Evolutionary conservation across 2,329 filamentous ascomycete species (phyloP).

Genomic region (Ophiostoma sp.): DNA sequence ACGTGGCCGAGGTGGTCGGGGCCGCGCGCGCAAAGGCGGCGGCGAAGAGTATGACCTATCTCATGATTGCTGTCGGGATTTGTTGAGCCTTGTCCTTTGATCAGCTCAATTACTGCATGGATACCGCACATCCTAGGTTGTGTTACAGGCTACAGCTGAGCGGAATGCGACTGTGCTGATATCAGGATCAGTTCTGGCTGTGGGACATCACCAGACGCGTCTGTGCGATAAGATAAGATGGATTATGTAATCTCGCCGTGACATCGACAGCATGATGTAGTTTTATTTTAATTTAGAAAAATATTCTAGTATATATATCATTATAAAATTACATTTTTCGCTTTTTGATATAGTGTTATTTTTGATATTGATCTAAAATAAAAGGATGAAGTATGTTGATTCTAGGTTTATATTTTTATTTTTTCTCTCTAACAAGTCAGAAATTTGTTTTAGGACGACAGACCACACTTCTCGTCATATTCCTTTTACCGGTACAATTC

Average conservation of each 20-base stretch:
- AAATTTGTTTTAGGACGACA: no score
- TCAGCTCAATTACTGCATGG: constrained; percentile 45
- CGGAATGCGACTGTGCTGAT: background rate
- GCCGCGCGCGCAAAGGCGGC: constrained; percentile 50
- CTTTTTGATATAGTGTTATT: no score
- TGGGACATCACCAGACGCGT: background rate
- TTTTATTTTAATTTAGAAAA: background rate
- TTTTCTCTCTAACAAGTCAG: no score
- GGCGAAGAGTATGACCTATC: constrained; percentile 22
- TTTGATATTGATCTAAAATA: no score
- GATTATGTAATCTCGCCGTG: background rate
- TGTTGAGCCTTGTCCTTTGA: constrained; percentile 22
- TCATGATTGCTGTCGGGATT: constrained; percentile 25
- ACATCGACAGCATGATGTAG: background rate
- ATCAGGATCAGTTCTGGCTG: background rate
- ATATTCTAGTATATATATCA: no score
- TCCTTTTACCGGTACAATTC: background rate
- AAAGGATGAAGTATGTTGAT: no score
- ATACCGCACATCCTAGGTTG: constrained; percentile 54
- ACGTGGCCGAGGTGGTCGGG: constrained; percentile 53
- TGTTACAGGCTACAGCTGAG: background rate
- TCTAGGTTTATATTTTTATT: no score
- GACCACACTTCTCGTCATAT: no score
- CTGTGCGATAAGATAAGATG: constrained; percentile 2
- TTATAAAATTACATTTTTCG: no score